Base-by-base conservation (phyloP, 306 rosid genomes). In the Quillaja saponaria region DNA sequence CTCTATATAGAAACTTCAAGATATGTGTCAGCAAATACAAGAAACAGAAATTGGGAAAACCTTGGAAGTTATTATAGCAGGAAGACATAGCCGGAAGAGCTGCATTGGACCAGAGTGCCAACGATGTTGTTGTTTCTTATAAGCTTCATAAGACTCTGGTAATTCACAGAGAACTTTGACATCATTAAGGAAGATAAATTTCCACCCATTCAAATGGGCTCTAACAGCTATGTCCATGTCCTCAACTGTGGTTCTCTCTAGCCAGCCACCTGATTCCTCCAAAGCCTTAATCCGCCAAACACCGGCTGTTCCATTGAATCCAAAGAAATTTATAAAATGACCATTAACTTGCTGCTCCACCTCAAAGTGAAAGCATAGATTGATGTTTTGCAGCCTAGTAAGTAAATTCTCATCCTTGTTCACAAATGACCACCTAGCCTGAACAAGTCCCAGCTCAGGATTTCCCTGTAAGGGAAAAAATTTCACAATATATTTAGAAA, bases 41-140 rank as follows among this genome's bases (percentile, higher is more conserved):
- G 12, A 52, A 13, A 10, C 34, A 72, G 50, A 37, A 67, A 53
- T 7, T 52, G 34, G 7, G 7, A 31, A 15, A 13, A 86, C 99
- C 97, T 94, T 90, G 52, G 99, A 75, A 41, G 87, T 81, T 35
- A 90, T 41, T 64, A 94, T 78, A 21, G 97, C 78, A 56, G 99
- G 97, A 66, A 94, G 90, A 34, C 97, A 94, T 7, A 90, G 77
- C 48, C 96, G 63, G 71, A 94, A 94, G 52, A 94, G 99, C 78
- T 94, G 99, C 99, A 94, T 94, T 0, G 99, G 99, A 61, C 99
- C 99, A 0, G 99, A 94, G 54, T 94, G 99, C 99, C 99, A 94
- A 2, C 99, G 90, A 69, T 94, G 97, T 68, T 94, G 99, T 65
- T 94, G 99, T 53, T 94, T 94, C 88, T 90, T 89, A 10, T 94